These are phyloP conservation scores for Fusarium duplospermum DNA, from an alignment of 2,329 filamentous ascomycete species.

Conservation along the genomic window DNA sequence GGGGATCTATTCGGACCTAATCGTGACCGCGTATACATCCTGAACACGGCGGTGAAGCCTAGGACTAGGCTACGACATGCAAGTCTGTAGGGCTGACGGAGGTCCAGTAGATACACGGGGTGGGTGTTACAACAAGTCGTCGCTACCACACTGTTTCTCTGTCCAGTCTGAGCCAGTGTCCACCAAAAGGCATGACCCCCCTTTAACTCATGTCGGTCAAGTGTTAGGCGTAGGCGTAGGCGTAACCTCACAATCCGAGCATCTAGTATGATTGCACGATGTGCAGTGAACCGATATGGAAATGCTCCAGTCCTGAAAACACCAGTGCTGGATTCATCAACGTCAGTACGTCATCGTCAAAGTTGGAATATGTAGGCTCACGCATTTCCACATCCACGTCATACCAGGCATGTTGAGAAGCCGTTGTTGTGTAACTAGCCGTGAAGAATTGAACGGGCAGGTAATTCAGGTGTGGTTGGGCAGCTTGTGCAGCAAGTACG, in stretches of 20 bases:
- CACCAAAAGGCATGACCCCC: background rate
- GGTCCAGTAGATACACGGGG: background rate
- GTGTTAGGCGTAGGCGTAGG: background rate
- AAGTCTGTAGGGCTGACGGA: background rate
- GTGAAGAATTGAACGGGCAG: background rate
- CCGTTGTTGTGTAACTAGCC: background rate
- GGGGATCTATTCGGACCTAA: background rate
- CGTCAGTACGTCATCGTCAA: background rate
- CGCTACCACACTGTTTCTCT: background rate
- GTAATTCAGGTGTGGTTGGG: background rate
- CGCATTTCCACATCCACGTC: background rate
- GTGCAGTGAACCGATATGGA: background rate
- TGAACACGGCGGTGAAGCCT: background rate
- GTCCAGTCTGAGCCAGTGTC: background rate
- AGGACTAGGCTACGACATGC: background rate
- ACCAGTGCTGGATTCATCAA: background rate
- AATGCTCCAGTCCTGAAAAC: conserved; percentile 5
- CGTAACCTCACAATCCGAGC: conserved; percentile 1
- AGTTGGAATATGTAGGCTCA: background rate
- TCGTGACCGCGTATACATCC: background rate
- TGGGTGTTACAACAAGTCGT: background rate
- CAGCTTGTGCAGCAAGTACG: background rate
- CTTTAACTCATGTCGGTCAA: background rate
- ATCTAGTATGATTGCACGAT: background rate
- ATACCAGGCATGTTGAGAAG: background rate